A percentile compares a stretch with the other conserved stretches of the same genome.
Conservation (phyloP, 108 stramenopile species). For the Stephanodiscus minutulus region DNA sequence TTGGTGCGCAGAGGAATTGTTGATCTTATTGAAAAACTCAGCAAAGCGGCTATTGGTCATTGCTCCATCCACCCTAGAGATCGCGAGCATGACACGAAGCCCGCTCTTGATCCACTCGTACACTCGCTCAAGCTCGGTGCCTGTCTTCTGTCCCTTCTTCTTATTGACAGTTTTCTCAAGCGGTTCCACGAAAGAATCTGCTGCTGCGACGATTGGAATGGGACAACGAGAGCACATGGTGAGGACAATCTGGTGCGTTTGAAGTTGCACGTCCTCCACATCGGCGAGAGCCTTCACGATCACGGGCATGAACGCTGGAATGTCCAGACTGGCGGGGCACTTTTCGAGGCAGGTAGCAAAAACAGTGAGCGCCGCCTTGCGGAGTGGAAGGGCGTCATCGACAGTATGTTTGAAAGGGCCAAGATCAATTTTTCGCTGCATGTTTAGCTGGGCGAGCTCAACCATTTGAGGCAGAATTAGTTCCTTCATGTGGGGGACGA, state of each 20-base stretch:
- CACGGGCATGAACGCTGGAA: slow-evolving; percentile 76
- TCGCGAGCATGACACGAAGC: slow-evolving; percentile 70
- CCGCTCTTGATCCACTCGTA: slow-evolving; percentile 88
- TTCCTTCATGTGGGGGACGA: slow-evolving; percentile 75
- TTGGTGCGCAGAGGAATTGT: slow-evolving; percentile 51
- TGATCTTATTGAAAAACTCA: slow-evolving; percentile 66
- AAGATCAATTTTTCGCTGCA: slow-evolving; percentile 92
- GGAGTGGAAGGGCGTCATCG: slow-evolving; percentile 95
- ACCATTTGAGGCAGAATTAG: slow-evolving; percentile 77
- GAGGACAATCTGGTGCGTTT: slow-evolving; percentile 83
- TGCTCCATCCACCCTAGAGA: slow-evolving; percentile 67
- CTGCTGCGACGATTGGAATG: slow-evolving; percentile 58
- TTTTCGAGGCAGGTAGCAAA: slow-evolving; percentile 91
- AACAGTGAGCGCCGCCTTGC: slow-evolving; percentile 92
- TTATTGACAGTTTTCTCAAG: slow-evolving; percentile 86
- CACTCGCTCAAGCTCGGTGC: slow-evolving; percentile 78
- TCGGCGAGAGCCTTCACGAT: slow-evolving; percentile 76
- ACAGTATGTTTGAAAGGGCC: slow-evolving; percentile 98
- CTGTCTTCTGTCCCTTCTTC: slow-evolving; percentile 79
- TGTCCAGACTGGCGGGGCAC: slow-evolving; percentile 69
- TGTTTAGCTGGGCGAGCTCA: slow-evolving; percentile 75
- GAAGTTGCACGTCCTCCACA: slow-evolving; percentile 81
- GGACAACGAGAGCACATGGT: slow-evolving; percentile 72
- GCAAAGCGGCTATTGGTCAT: slow-evolving; percentile 72
- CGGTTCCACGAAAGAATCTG: slow-evolving; percentile 73